Conservation (phyloP, 192 early-diverging fungal genomes). For the Backusella macrospora region DNA sequence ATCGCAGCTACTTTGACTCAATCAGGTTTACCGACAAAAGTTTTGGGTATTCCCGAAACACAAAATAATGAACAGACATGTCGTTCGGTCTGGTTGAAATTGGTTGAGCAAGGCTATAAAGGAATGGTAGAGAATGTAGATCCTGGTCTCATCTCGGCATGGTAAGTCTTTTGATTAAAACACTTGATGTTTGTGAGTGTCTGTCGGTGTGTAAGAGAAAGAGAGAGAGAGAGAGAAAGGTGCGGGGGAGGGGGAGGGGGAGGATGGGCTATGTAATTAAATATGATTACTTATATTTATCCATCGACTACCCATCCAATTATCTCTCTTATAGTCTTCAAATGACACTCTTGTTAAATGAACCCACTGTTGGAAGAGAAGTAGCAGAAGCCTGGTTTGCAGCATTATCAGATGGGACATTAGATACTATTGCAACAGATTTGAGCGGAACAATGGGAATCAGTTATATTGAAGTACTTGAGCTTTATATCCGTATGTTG, state of each 20-base stretch:
- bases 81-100: conserved; percentile 7
- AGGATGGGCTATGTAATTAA: no score
- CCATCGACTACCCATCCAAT: no score
- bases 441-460: conserved; percentile 7
- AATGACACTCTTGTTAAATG: conserved; percentile 26
- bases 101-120: conserved; percentile 11
- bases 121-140: conserved; percentile 14
- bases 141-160: conserved; percentile 23
- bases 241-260: conserved; percentile 18
- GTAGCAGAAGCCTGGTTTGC: conserved; percentile 42
- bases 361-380: conserved; percentile 32
- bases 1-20: conserved; percentile 15
- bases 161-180: conserved; percentile 21
- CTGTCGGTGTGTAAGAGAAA: no score
- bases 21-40: not conserved
- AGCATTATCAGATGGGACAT: conserved; percentile 25
- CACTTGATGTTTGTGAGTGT: no score
- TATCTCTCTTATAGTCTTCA: not conserved
- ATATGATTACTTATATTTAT: not conserved
- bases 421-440: conserved; percentile 14
- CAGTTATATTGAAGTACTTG: conserved; percentile 28
- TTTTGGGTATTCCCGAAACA: conserved; percentile 8
- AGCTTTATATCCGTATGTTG: conserved; percentile 35
- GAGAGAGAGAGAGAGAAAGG: not conserved
- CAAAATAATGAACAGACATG: not conserved